Evolutionary conservation across 768 basidiomycete species (phyloP).

Genomic region (Hortiboletus flavorubellus): DNA sequence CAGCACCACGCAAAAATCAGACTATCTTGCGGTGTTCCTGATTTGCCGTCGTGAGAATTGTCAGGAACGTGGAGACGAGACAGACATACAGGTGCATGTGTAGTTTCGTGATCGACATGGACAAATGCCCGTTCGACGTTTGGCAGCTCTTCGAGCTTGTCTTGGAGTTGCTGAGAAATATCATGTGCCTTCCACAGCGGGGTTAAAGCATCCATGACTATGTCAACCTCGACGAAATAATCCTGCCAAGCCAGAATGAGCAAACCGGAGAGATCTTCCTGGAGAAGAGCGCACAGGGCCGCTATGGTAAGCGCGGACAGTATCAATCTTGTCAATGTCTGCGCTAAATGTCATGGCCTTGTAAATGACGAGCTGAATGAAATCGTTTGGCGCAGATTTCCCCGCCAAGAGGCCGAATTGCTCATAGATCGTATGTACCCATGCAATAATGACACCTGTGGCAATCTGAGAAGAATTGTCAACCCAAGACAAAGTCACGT

Average conservation of each 20-base stretch:
- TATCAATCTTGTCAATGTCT: conserved; percentile 85
- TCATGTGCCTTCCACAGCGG: conserved; percentile 90
- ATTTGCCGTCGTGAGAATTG: background rate
- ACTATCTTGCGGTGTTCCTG: conserved; percentile 45
- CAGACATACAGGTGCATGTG: conserved; percentile 59
- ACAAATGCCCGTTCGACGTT: conserved; percentile 93
- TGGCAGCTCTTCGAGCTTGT: conserved; percentile 84
- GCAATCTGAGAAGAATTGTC: conserved; percentile 52
- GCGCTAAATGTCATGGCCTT: conserved; percentile 85
- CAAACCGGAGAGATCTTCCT: background rate
- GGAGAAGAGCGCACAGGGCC: conserved; percentile 52
- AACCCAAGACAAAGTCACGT: background rate
- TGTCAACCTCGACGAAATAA: conserved; percentile 93
- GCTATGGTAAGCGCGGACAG: conserved; percentile 90
- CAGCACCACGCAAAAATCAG: background rate
- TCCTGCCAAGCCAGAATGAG: conserved; percentile 42
- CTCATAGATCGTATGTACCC: conserved; percentile 69
- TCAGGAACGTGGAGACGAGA: background rate
- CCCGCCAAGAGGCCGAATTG: conserved; percentile 90
- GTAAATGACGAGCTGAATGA: conserved; percentile 88
- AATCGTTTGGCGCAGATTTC: conserved; percentile 88
- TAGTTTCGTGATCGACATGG: conserved; percentile 91
- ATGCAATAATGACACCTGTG: conserved; percentile 73
- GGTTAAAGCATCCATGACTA: conserved; percentile 87
- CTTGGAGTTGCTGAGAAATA: conserved; percentile 77